Conservation (phyloP, 768 basidiomycete genomes). For the Trichaptum fuscoviolaceum region DNA sequence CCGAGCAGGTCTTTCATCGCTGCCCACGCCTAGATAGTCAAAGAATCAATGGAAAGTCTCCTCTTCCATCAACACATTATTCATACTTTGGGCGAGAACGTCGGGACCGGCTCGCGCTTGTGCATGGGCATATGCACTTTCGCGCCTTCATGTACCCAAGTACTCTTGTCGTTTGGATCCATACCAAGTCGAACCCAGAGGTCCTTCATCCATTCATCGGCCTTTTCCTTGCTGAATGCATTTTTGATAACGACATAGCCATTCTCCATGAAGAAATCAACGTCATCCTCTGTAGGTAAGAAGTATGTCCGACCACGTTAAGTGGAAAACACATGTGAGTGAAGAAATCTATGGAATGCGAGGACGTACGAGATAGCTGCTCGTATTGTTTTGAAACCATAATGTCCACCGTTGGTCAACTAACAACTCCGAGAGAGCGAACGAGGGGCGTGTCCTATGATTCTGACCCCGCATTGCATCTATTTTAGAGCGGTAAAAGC, state of each 20-base stretch:
- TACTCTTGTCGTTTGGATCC: constrained; percentile 47
- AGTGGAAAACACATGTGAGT: not conserved
- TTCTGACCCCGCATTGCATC: not conserved
- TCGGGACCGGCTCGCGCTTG: constrained; percentile 20
- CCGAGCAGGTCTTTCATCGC: constrained; percentile 29
- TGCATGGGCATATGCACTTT: constrained; percentile 25
- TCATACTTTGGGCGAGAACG: constrained; percentile 23
- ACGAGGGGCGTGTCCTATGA: not conserved
- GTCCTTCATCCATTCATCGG: constrained; percentile 43
- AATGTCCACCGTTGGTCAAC: not conserved
- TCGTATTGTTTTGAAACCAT: not conserved
- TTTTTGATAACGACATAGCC: constrained; percentile 49
- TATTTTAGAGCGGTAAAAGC: not conserved
- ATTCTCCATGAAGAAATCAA: constrained; percentile 39
- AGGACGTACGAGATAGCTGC: not conserved
- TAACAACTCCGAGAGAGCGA: not conserved
- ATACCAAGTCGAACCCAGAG: constrained; percentile 49
- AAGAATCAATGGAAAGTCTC: not conserved
- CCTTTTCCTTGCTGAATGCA: constrained; percentile 48
- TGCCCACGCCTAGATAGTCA: not conserved
- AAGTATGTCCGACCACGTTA: not conserved
- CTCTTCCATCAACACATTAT: not conserved
- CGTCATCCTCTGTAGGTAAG: not conserved
- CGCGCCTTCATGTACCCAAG: constrained; percentile 42
- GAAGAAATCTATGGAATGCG: not conserved